Base-by-base conservation (phyloP, 2,329 filamentous ascomycete species). In the Dactylellina cionopaga region DNA sequence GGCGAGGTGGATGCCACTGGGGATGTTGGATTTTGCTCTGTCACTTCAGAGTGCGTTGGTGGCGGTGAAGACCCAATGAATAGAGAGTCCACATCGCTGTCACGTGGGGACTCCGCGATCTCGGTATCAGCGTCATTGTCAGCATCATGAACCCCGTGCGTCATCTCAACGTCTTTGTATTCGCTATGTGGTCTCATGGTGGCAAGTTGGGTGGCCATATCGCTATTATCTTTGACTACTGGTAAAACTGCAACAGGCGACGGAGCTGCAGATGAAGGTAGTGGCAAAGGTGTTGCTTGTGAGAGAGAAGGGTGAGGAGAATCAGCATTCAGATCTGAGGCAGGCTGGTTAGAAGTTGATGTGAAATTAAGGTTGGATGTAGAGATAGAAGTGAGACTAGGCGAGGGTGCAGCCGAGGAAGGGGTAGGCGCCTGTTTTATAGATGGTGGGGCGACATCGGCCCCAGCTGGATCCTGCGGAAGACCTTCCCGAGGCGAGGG, bases 351-450 rank as follows among this genome's bases (percentile, higher is more conserved):
- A 11, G 52, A 59, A 25, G 33, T 31, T 22, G 52, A 55, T 4
- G 59, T 65, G 10, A 41, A 39, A 46, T 59, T 72, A 60, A 41
- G 59, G 59, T 72, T 72, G 35, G 59, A 72, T n/a, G 52, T 41
- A 9, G 59, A 60, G 37, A 54, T 43, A n/a, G 58, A 72, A 65
- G 47, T 60, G 31, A 65, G 31, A 24, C 46, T 72, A 65, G 68
- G 68, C 46, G 68, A 72, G 46, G 68, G 68, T 13, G 68, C 68
- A 47, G 37, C 68, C 43, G 68, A 72, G 54, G 68, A 72, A 15
- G 68, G 68, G 52, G 68, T 72, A 5, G 59, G 68, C 5, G 68
- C 68, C 46, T 72, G 68, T 72, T 72, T 72, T 72, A 72, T 72
- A 72, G 59, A 15, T 29, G 39, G 52, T 22, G 52, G 33, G 33